Conservation (phyloP, 345 rosid species). For the Arabidopsis suecica region DNA sequence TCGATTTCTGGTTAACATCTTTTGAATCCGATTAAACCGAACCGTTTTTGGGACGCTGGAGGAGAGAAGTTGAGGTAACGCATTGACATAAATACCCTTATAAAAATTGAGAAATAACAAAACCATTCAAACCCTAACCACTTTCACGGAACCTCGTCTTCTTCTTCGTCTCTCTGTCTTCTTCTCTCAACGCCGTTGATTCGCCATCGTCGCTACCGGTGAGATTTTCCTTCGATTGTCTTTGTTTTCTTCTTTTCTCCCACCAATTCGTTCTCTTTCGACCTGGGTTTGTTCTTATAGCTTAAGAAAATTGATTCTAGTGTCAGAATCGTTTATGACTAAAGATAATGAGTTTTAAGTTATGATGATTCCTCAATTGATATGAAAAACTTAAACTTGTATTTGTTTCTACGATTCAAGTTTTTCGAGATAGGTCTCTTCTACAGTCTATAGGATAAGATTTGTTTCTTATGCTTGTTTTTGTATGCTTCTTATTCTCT, state of each 20-base stretch:
- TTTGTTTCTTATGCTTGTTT: background rate
- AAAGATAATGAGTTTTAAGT: background rate
- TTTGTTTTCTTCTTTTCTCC: background rate
- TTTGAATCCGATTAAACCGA: constrained; percentile 15
- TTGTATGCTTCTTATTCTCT: background rate
- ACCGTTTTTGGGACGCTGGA: background rate
- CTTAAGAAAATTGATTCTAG: background rate
- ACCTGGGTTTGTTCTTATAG: constrained; percentile 5
- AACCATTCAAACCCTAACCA: constrained; percentile 35
- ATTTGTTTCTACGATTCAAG: background rate
- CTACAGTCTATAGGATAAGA: background rate
- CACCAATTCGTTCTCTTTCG: background rate
- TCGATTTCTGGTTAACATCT: background rate
- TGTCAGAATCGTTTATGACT: background rate
- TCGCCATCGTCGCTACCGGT: constrained; percentile 33
- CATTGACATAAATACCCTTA: constrained; percentile 38
- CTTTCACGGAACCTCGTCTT: constrained; percentile 27
- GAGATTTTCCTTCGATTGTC: constrained; percentile 4
- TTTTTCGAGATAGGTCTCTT: background rate
- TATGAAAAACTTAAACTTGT: background rate
- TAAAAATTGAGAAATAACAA: constrained; percentile 1
- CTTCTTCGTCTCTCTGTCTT: background rate
- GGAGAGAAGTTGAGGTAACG: background rate
- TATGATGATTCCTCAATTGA: background rate
- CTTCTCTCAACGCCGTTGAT: constrained; percentile 32